These are phyloP conservation scores for Pseudozyma hubeiensis DNA, from an alignment of 1,284 basidiomycete genomes.

Conservation along the genomic window DNA sequence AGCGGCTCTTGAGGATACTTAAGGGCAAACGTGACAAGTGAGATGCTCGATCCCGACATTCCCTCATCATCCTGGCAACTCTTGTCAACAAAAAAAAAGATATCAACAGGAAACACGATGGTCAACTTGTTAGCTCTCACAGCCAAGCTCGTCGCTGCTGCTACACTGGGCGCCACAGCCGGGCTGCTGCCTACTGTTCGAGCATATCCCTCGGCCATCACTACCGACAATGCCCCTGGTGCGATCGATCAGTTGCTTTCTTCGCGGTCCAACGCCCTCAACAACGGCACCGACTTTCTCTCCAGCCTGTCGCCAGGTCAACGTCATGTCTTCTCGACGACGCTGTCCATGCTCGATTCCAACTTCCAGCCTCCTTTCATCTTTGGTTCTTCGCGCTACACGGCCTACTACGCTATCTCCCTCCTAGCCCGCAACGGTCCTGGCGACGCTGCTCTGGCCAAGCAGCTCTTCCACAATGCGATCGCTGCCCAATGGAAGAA, in stretches of 20 bases:
- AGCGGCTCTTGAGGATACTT: too few species aligned
- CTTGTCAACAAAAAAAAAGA: background rate
- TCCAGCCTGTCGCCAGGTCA: slow-evolving; percentile 25
- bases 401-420: slow-evolving; percentile 38
- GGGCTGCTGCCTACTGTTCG: slow-evolving; percentile 3
- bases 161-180: slow-evolving; percentile 7
- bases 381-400: slow-evolving; percentile 38
- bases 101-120: background rate
- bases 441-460: slow-evolving; percentile 29
- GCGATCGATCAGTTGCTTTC: slow-evolving; percentile 19
- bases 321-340: slow-evolving; percentile 23
- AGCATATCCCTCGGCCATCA: slow-evolving; percentile 7
- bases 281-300: slow-evolving; percentile 24
- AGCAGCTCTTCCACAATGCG: slow-evolving; percentile 31
- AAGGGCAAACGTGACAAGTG: too few species aligned
- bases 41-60: too few species aligned
- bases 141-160: slow-evolving; percentile 10
- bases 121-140: slow-evolving; percentile 18
- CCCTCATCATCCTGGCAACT: background rate
- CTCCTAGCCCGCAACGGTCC: slow-evolving; percentile 33
- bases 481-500: slow-evolving; percentile 29
- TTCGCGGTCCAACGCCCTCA: slow-evolving; percentile 5
- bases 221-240: background rate
- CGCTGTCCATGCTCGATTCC: slow-evolving; percentile 23
- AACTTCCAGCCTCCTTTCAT: slow-evolving; percentile 37